Evolutionary conservation across 2,329 filamentous ascomycete genomes (phyloP), one percentile per base, ranked within the genome.

Genomic region (Epichloe typhina): DNA sequence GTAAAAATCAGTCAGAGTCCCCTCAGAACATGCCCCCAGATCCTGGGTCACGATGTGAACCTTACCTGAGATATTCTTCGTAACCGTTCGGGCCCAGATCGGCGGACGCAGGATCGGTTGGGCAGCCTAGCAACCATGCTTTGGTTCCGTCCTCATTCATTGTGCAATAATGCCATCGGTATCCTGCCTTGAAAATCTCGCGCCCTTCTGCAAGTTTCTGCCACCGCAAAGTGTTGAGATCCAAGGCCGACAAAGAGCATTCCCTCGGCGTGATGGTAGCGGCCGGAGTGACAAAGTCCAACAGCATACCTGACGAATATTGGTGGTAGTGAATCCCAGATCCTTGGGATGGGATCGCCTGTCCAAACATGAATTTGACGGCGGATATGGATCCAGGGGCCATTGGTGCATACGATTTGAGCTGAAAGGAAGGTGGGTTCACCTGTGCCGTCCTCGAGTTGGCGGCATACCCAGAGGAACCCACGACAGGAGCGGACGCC

Each of bases 151-250:
- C 88, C 54, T 93, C 84, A 63, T 96, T 94, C 69, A 96, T 86
- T 3, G 89, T 95, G 65, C 93, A 97, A 64, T 98, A 98, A 66
- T 97, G 91, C 93, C 93, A 98, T 53, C 91, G 82, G 65, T 93
- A 97, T n/a, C 86, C 88, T 0, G 82, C 74, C 58, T 86, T 86
- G 69, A 96, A 98, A 36, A 98, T 84, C 63, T 98, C 93, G 47
- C 88, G 85, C 3, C 93, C 93, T 61, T 96, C 91, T 1, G 91
- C 93, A 17, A 98, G 75, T 63, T 90, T 94, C 66, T 95, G 89
- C 93, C 93, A 98, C 46, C 90, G 83, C 47, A 97, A 70, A 0
- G 86, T 84, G 52, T 86, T 84, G 11, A 98, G 73, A 59, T 98
- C 93, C 26, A 98, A 72, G 3, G 89, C 87, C 0, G 89, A 95